Conservation (phyloP, 73 alveolate genomes). For the Halteria grandinella region DNA sequence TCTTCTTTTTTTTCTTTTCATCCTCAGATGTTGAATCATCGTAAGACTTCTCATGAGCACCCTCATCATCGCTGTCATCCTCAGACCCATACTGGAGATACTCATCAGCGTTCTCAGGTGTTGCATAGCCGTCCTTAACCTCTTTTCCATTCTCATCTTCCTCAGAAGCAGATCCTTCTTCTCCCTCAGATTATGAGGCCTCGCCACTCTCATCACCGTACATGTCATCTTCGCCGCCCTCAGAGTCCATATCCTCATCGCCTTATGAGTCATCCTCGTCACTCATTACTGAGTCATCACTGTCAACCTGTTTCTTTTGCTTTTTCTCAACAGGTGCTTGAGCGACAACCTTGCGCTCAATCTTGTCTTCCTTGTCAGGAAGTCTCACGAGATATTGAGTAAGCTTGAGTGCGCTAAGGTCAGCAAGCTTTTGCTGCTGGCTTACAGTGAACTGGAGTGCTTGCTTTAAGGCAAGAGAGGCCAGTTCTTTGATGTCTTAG, state of each 20-base stretch:
- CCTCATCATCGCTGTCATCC: slow-evolving; percentile 41
- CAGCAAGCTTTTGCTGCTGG: slow-evolving; percentile 72
- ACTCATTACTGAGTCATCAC: too few relatives aligned
- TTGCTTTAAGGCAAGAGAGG: slow-evolving; percentile 83
- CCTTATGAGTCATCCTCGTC: background rate
- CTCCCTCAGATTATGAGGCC: too few relatives aligned
- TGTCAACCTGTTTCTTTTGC: background rate
- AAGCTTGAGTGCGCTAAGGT: slow-evolving; percentile 58
- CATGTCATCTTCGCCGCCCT: background rate
- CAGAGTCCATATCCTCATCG: slow-evolving; percentile 16
- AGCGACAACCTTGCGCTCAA: background rate
- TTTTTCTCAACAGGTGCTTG: background rate
- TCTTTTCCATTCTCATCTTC: background rate
- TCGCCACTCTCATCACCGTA: slow-evolving; percentile 13
- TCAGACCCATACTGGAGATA: slow-evolving; percentile 31
- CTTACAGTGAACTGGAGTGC: slow-evolving; percentile 87
- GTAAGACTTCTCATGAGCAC: slow-evolving; percentile 23
- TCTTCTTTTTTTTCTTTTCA: slow-evolving; percentile 12
- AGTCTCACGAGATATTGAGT: slow-evolving; percentile 46
- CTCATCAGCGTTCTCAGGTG: slow-evolving; percentile 20
- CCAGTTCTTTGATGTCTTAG: slow-evolving; percentile 83
- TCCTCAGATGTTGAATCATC: slow-evolving; percentile 12
- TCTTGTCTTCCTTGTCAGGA: background rate
- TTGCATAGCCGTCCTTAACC: slow-evolving; percentile 38
- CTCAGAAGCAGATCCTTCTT: too few relatives aligned